phyloP scores from a whole-genome alignment of 2,329 filamentous ascomycete genomes.

The Lasiodiplodia sp. region DNA sequence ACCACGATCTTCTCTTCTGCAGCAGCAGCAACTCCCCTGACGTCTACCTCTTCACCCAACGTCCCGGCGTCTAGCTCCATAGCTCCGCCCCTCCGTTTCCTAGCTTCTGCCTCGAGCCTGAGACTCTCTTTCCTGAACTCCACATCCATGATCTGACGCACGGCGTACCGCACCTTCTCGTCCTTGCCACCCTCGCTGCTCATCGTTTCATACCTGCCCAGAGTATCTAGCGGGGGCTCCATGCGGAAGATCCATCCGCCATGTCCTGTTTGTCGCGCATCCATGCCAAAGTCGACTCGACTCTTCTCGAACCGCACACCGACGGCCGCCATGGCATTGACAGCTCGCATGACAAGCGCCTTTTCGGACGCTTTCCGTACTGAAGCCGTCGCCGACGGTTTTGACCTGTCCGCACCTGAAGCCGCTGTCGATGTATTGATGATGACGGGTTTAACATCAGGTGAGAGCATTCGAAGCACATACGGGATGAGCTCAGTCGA shows the following conservation, averaged over 20 bases:
- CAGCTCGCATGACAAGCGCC: conserved; percentile 78
- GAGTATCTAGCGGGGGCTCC: conserved; percentile 87
- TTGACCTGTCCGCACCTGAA: conserved; percentile 44
- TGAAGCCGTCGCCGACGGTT: conserved; percentile 70
- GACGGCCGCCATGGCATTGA: conserved; percentile 81
- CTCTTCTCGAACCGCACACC: conserved; percentile 83
- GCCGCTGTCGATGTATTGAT: conserved; percentile 72
- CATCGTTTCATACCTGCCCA: conserved; percentile 77
- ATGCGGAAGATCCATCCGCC: conserved; percentile 87
- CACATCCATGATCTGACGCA: conserved; percentile 91
- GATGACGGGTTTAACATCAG: conserved; percentile 89
- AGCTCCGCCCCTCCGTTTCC: conserved; percentile 60
- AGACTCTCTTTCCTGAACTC: conserved; percentile 80
- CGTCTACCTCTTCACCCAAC: conserved; percentile 33
- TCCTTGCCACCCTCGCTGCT: conserved; percentile 61
- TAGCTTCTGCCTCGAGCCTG: conserved; percentile 69
- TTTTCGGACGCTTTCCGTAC: conserved; percentile 89
- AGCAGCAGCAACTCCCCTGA: conserved; percentile 31
- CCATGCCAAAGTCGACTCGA: conserved; percentile 73
- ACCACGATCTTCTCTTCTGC: conserved; percentile 46
- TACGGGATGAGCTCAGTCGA: conserved; percentile 86
- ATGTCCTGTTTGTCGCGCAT: conserved; percentile 50
- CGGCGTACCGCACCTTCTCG: conserved; percentile 84
- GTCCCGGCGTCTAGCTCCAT: conserved; percentile 38
- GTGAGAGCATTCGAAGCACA: conserved; percentile 81